Conservation (phyloP, 78 protist species). For the Acrasis kona region DNA sequence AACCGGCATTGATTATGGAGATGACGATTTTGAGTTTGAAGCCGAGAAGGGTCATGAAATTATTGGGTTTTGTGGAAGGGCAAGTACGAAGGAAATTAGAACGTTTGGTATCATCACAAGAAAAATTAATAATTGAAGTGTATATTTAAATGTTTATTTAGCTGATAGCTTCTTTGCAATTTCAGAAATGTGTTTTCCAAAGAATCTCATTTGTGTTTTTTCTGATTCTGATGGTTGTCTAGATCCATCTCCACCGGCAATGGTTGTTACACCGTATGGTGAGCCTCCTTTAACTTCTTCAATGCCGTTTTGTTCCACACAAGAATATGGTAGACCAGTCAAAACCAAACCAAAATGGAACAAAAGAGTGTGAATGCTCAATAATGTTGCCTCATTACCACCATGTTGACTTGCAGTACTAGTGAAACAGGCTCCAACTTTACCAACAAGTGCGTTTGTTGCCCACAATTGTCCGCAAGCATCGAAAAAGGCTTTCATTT, state of each 20-base stretch:
- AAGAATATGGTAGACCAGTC: not conserved
- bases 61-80: too few species aligned
- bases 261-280: conserved; percentile 49
- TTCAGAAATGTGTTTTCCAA: too few species aligned
- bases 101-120: too few species aligned
- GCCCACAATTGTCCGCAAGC: conserved; percentile 25
- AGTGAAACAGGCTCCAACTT: conserved; percentile 27
- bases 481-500: conserved; percentile 34
- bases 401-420: conserved; percentile 38
- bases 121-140: too few species aligned
- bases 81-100: too few species aligned
- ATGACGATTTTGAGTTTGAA: too few species aligned
- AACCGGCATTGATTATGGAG: too few species aligned
- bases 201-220: too few species aligned
- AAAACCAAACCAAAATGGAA: conserved; percentile 29
- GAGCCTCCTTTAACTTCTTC: conserved; percentile 22
- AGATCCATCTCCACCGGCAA: conserved; percentile 46
- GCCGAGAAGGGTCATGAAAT: too few species aligned
- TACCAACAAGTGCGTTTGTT: conserved; percentile 25
- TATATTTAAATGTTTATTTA: too few species aligned
- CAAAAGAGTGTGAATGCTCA: conserved; percentile 14
- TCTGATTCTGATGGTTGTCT: conserved; percentile 45
- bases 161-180: too few species aligned
- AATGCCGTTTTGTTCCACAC: not conserved
- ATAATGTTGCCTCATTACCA: conserved; percentile 38